phyloP scores from a whole-genome alignment of 176 grass and related monocot genomes.

The Secale cereale region DNA sequence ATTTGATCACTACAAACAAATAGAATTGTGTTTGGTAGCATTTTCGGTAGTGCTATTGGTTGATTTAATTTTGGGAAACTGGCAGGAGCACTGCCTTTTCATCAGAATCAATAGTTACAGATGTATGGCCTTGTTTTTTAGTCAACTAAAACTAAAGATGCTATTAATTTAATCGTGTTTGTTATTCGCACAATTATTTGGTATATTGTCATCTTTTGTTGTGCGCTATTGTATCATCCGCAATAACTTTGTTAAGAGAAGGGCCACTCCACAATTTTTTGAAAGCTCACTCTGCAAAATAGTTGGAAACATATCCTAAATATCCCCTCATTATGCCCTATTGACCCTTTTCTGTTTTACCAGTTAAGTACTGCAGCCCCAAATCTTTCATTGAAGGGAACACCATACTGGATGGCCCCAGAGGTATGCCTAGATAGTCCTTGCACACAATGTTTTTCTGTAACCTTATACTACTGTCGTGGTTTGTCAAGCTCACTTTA shows the following conservation, averaged over 20 bases:
- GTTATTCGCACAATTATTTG: background rate
- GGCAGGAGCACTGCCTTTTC: background rate
- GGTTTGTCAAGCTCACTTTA: background rate
- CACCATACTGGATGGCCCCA: slow-evolving; percentile 98
- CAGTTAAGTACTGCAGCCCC: slow-evolving; percentile 75
- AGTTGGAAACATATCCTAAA: background rate
- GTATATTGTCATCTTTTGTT: background rate
- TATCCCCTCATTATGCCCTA: background rate
- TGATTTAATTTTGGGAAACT: background rate
- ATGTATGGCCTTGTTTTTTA: background rate
- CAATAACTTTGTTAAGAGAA: slow-evolving; percentile 5
- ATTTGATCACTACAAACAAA: slow-evolving; percentile 8
- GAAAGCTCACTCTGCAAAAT: background rate
- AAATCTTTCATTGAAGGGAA: slow-evolving; percentile 86
- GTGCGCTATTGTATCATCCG: background rate
- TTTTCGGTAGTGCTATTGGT: background rate
- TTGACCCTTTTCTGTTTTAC: slow-evolving; percentile 34
- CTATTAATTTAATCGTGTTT: background rate
- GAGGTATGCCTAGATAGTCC: slow-evolving; percentile 50
- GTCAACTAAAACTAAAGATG: background rate
- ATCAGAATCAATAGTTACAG: background rate
- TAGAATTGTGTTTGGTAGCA: background rate
- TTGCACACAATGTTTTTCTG: slow-evolving; percentile 8
- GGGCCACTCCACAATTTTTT: background rate
- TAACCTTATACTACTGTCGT: background rate